Percentiles rank a stretch among this genome's conserved stretches.
phyloP scores from a whole-genome alignment of 2,329 filamentous ascomycete genomes.

The Xylariaceae sp. region DNA sequence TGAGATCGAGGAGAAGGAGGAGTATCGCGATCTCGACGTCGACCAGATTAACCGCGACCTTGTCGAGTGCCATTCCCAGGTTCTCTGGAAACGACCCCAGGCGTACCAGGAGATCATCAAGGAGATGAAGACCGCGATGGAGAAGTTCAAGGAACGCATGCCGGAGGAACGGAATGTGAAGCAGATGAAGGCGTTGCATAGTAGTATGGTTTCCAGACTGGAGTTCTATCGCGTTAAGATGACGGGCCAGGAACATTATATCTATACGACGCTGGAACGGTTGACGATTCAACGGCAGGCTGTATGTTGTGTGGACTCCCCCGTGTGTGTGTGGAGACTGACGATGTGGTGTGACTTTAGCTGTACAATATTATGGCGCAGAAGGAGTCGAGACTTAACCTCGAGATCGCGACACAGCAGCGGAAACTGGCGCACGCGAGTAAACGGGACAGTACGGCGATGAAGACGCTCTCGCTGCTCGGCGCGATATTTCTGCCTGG shows the following conservation, averaged over 20 bases:
- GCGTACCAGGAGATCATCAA: conserved; percentile 52
- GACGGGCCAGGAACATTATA: conserved; percentile 57
- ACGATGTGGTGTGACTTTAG: conserved; percentile 32
- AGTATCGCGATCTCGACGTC: conserved; percentile 51
- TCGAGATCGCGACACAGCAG: conserved; percentile 58
- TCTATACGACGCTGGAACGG: conserved; percentile 55
- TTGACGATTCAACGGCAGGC: conserved; percentile 57
- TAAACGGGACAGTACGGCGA: conserved; percentile 57
- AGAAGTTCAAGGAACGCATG: conserved; percentile 35
- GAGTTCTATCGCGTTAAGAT: conserved; percentile 59
- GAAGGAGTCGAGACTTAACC: conserved; percentile 58
- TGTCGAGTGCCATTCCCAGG: conserved; percentile 58
- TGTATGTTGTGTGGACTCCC: conserved; percentile 36
- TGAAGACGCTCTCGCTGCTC: conserved; percentile 61
- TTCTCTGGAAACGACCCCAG: conserved; percentile 58
- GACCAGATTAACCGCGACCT: conserved; percentile 57
- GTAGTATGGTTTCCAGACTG: conserved; percentile 48
- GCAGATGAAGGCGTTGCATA: conserved; percentile 37
- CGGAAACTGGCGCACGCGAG: conserved; percentile 54
- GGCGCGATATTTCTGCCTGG: conserved; percentile 60
- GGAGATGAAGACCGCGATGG: conserved; percentile 46
- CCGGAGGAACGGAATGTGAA: conserved; percentile 20
- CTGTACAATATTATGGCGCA: conserved; percentile 63
- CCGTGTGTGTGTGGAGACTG: conserved; percentile 1
- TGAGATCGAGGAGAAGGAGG: conserved; percentile 52